These are phyloP conservation scores for Amoeboaphelidium occidentale DNA, from an alignment of 371 early-diverging fungal genomes.

Conservation along the genomic window DNA sequence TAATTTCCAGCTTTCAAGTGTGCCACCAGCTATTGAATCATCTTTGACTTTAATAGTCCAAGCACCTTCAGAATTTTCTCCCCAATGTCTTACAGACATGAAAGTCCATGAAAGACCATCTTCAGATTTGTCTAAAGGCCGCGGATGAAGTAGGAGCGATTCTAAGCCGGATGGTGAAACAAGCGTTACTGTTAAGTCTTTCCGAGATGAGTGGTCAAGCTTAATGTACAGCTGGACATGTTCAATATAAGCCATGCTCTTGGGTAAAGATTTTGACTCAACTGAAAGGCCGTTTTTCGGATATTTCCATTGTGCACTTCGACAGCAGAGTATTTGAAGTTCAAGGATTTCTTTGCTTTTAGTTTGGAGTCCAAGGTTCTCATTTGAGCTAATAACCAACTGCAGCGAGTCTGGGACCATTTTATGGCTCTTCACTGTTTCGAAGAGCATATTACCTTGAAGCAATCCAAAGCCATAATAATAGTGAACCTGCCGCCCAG, in stretches of 20 bases:
- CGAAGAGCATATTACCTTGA: background rate
- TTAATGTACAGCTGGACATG: constrained; percentile 6
- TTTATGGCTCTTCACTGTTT: too few species aligned
- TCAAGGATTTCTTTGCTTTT: background rate
- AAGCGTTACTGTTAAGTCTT: constrained; percentile 3
- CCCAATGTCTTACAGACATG: constrained; percentile 9
- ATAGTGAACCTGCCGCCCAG: background rate
- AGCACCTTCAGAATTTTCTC: constrained; percentile 4
- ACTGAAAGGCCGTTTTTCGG: background rate
- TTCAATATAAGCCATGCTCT: constrained; percentile 2
- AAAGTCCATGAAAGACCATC: constrained; percentile 9
- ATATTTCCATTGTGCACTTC: background rate
- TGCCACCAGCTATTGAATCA: background rate
- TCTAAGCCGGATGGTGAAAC: constrained; percentile 4
- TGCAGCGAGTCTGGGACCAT: background rate
- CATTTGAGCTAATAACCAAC: background rate
- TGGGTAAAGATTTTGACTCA: background rate
- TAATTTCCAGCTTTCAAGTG: background rate
- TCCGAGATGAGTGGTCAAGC: constrained; percentile 3
- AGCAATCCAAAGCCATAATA: background rate
- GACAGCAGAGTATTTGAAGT: background rate
- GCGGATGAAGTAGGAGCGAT: constrained; percentile 3
- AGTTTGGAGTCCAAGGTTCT: background rate
- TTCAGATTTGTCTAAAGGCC: constrained; percentile 4
- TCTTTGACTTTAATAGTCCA: constrained; percentile 7